Base-by-base conservation (phyloP, 495 filamentous ascomycete genomes). In the Talaromyces ruber region DNA sequence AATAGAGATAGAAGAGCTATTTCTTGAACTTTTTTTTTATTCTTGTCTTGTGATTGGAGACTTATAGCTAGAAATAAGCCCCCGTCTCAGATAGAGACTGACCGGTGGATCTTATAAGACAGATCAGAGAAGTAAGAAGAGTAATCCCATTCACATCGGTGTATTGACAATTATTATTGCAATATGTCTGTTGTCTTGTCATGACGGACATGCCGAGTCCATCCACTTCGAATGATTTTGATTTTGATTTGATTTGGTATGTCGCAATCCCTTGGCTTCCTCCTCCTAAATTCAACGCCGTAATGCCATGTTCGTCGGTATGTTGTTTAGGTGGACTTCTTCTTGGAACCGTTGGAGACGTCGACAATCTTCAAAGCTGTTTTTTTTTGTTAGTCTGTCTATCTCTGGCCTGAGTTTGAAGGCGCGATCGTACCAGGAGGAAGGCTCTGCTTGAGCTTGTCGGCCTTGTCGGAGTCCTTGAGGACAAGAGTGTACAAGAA, bases 361-460 rank as follows among this genome's bases (percentile, higher is more conserved):
- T 93, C 89, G 71, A 80, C 84, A 70, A 91, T 89, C 68, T 82
- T 83, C 67, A 92, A 86, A 64, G 80, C 89, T 93, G 71, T 68
- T 57, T 58, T 57, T 58, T 9, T 51, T 16, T 29, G 28, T 61
- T 51, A 56, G 18, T 26, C n/a, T 18, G 37, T 14, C 5, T 6
- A 11, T 16, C n/a, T 50, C 30, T 26, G 7, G 24, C 14, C 58
- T 29, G 8, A 32, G 53, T 29, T 26, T 14, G 11, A 7, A 4
- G 3, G 26, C 11, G 4, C 24, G 52, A 26, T 81, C 89, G 71
- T 88, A 98, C 94, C 85, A 71, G 94, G 95, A 65, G 94, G 95
- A 62, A 99, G 82, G 79, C 86, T 91, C 87, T 98, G 93, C 90
- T 97, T 98, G 66, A 99, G 87, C 89, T 99, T 99, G 83, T 98